Evolutionary conservation across 208 protist genomes (phyloP).

Genomic region (Herpetomonas samuelpessoai): DNA sequence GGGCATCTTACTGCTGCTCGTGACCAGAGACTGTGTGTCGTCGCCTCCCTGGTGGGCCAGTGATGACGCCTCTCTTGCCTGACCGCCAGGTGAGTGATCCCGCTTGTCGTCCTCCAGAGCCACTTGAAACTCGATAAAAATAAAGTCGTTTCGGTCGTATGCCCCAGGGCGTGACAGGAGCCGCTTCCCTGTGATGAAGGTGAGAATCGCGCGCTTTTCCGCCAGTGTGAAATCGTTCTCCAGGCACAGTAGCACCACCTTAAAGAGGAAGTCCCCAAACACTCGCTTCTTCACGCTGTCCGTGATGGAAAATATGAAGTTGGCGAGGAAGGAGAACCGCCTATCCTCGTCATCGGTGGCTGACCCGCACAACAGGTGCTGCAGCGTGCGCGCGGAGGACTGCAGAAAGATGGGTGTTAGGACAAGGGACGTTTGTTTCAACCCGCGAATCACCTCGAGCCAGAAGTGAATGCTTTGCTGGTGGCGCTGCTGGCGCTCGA

Average conservation of each 20-base stretch:
- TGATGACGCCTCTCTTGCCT: too few species aligned
- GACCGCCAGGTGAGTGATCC: background rate
- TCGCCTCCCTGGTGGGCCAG: background rate
- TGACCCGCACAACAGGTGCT: constrained; percentile 21
- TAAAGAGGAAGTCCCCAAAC: constrained; percentile 21
- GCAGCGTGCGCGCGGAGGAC: constrained; percentile 29
- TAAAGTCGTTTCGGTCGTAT: constrained; percentile 20
- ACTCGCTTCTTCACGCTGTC: background rate
- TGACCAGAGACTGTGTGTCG: too few species aligned
- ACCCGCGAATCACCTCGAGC: constrained; percentile 28
- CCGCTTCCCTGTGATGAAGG: constrained; percentile 44
- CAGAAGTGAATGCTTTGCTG: constrained; percentile 16
- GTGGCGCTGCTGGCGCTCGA: background rate
- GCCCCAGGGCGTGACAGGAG: constrained; percentile 16
- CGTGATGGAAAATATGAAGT: constrained; percentile 33
- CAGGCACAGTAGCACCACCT: constrained; percentile 24
- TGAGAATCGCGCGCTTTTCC: constrained; percentile 38
- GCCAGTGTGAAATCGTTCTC: constrained; percentile 30
- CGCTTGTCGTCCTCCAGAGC: constrained; percentile 6
- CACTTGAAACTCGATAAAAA: constrained; percentile 15
- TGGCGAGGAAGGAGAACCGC: constrained; percentile 9
- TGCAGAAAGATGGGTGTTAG: constrained; percentile 19
- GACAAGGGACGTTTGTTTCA: constrained; percentile 17
- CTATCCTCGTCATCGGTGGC: constrained; percentile 8
- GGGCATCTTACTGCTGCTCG: too few species aligned